Evolutionary conservation across 179 eudicot species (phyloP), one percentile per base, ranked within the genome.

Genomic region (Silene vulgaris): DNA sequence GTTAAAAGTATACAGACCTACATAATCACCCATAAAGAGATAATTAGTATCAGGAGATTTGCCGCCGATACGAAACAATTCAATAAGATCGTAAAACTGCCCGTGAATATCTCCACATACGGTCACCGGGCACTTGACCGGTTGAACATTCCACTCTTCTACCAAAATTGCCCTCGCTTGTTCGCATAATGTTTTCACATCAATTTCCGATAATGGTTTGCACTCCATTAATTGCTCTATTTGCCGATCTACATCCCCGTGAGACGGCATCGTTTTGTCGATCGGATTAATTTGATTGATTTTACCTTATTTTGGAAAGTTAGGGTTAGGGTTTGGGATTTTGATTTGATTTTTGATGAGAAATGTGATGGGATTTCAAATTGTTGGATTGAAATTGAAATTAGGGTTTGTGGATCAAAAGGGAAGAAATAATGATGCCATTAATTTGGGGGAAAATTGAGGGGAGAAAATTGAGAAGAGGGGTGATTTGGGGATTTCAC

Each of bases 1-100:
- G 32, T 35, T 35, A 57, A 74, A 90, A 88, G 21, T 26, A 82
- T 35, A 35, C 96, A 82, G 69, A 92, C 97, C 97, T 76, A 92
- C 97, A 66, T 92, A 92, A 79, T 92, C 97, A 21, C 97, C 97
- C 97, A 92, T 92, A 87, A 92, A 92, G 9, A 92, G 94, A 64
- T 92, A 92, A 91, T 92, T 92, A 68, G 97, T 92, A 74, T 92
- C 94, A 16, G 97, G 97, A 71, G 90, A 81, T 66, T 87, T 86
- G 35, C 97, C 97, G 1, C 97, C 97, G 20, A 91, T 91, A 75
- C 89, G 82, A 74, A 91, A 91, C 28, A 90, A 84, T 86, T 91
- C 97, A 40, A 91, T 85, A 16, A 91, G 90, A 81, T 91, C 97
- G 45, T 91, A 91, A 66, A 91, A 91, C 74, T 91, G 97, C 0